phyloP scores from a whole-genome alignment of 345 rosid genomes.

The Crucihimalaya himalaica region DNA sequence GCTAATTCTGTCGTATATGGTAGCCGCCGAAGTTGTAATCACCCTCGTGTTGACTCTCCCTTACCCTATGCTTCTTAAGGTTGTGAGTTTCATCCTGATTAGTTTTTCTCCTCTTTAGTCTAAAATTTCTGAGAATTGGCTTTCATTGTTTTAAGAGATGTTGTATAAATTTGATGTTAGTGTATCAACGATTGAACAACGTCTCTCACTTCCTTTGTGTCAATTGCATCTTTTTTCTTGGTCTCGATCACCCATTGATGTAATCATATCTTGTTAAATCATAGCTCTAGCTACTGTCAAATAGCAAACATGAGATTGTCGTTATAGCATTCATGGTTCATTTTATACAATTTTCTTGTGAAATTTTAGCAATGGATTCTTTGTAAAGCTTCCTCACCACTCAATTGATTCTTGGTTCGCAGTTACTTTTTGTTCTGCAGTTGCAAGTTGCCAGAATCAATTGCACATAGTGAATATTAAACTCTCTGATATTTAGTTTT shows the following conservation, averaged over 20 bases:
- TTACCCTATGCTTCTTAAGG: constrained; percentile 62
- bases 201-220: background rate
- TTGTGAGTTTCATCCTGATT: background rate
- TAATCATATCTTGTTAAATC: background rate
- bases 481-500: background rate
- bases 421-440: background rate
- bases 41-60: constrained; percentile 64
- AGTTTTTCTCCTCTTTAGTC: background rate
- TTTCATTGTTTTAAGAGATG: background rate
- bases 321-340: background rate
- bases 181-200: too few species aligned
- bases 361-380: too few species aligned
- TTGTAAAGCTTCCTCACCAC: background rate
- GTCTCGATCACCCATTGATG: background rate
- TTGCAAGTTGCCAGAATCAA: background rate
- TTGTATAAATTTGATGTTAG: too few species aligned
- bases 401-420: background rate
- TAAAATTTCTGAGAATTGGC: background rate
- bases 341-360: too few species aligned
- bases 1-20: constrained; percentile 74
- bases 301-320: background rate
- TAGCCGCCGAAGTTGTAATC: constrained; percentile 65
- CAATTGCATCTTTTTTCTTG: background rate
- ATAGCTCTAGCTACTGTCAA: background rate
- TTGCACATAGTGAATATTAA: background rate